Evolutionary conservation across 148 eudicot genomes (phyloP), one percentile per base, ranked within the genome.

Genomic region (Pharnaceum exiguum): DNA sequence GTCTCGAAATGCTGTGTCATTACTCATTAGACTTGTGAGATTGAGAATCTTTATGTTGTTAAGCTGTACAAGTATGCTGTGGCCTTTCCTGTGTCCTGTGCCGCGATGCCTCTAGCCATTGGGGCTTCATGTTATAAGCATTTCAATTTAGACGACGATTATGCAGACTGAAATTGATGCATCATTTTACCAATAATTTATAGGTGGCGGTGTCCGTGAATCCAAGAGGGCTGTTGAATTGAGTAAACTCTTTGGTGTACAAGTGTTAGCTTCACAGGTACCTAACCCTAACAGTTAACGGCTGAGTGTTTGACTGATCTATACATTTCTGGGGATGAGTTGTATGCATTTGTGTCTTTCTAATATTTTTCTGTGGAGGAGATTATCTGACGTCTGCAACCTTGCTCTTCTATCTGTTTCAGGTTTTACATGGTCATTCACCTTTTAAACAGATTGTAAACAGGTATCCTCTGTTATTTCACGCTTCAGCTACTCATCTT

Each of bases 341-440:
- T 29, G 10, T 44, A 22, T 51, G 19, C 32, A 5, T 13, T 8
- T 10, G 39, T 29, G 42, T 10, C 3, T 44, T 54, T 37, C 26
- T 31, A 24, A 19, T 18, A 26, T 1, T 18, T n/a, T 10, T 46
- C 32, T 40, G 18, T 40, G 16, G 43, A 12, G 17, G 12, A 13
- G 40, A 27, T 18, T 47, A 7, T 19, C 35, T 28, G 37, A 40
- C 33, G 44, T 16, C 17, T 9, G 1, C 38, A 49, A 4, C 48
- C 5, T 12, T 2, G n/a, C 8, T 17, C 19, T 29, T 9, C 3
- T 36, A 3, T 43, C 43, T 53, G 2, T 51, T 48, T 49, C 85
- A 90, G 97, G 95, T 90, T 69, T 71, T 90, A 52, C 97, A 82
- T 51, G 97, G 97, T 5, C 97, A 86, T 80, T 67, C 97, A 44